Base-by-base conservation (phyloP, 345 rosid species). In the Aurinia saxatilis region DNA sequence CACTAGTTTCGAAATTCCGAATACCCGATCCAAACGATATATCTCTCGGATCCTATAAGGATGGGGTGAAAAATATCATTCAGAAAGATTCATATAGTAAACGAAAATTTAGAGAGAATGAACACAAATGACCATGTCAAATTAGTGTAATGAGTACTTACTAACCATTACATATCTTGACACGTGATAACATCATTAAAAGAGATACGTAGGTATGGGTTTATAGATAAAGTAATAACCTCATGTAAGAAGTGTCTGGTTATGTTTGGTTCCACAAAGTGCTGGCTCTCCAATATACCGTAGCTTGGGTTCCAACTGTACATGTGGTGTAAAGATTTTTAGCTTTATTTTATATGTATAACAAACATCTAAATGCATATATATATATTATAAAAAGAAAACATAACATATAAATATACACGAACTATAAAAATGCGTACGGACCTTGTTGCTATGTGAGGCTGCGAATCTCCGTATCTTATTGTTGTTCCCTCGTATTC, bases 1-100 rank as follows among this genome's bases (percentile, higher is more conserved):
- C 93, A 60, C 81, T 84, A 21, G 93, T 67, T 60, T 83, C 92
- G 2, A 87, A 85, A 56, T 84, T 80, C 45, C 76, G 89, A 69
- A 80, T 82, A 76, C 77, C 68, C 2, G 92, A 86, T 17, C 87
- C 90, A 80, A 74, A 18, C 6, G 89, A 80, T 56, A 51, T 38
- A 65, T 80, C 78, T 50, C 81, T 71, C 18, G 81, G 61, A 34
- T 83, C 91, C 91, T 67, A 36, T 52, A 42, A 34, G 7, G 3
- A 34, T 42, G 18, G 8, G 37, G 2, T 23, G 27, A 49, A 19
- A n/a, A 17, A 6, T 11, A 41, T 33, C 52, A 40, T 8, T 57
- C 41, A 57, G 46, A 40, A 21, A 49, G 48, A 37, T 47, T 34
- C 16, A 48, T 10, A 17, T 7, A 16, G 29, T 11, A 50, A 58